Evolutionary conservation across 345 rosid species (phyloP).

Genomic region (Eucalyptus curtisii): DNA sequence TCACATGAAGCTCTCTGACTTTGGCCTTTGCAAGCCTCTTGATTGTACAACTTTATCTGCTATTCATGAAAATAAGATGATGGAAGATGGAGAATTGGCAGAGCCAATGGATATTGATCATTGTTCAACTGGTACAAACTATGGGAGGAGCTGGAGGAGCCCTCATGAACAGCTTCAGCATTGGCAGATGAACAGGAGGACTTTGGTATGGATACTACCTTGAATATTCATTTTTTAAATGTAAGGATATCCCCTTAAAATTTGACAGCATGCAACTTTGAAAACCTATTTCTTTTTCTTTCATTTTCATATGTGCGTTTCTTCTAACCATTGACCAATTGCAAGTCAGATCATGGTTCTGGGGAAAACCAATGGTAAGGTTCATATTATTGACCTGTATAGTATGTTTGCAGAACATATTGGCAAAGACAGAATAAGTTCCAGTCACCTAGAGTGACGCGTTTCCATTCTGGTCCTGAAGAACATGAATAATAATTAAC

Average conservation of each 20-base stretch:
- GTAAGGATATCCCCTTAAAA: background rate
- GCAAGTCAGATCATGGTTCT: background rate
- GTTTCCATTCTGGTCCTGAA: background rate
- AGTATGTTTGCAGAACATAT: background rate
- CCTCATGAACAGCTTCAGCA: slow-evolving; percentile 93
- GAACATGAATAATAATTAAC: background rate
- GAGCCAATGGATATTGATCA: slow-evolving; percentile 92
- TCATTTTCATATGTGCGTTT: background rate
- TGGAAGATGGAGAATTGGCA: slow-evolving; percentile 46
- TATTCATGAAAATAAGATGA: slow-evolving; percentile 64
- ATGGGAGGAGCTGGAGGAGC: slow-evolving; percentile 76
- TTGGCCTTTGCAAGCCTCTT: slow-evolving; percentile 97
- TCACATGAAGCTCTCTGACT: slow-evolving; percentile 96
- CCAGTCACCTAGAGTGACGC: background rate
- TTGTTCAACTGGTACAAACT: slow-evolving; percentile 62
- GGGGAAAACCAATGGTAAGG: background rate
- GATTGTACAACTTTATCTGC: slow-evolving; percentile 74
- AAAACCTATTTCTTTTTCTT: background rate
- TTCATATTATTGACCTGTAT: background rate
- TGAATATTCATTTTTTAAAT: background rate
- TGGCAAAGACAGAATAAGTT: background rate
- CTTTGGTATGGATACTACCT: slow-evolving; percentile 36
- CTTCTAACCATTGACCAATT: background rate
- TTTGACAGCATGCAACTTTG: background rate
- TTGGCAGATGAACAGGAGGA: slow-evolving; percentile 98